Conservation (phyloP, 148 eudicot species). For the Fagopyrum tataricum region DNA sequence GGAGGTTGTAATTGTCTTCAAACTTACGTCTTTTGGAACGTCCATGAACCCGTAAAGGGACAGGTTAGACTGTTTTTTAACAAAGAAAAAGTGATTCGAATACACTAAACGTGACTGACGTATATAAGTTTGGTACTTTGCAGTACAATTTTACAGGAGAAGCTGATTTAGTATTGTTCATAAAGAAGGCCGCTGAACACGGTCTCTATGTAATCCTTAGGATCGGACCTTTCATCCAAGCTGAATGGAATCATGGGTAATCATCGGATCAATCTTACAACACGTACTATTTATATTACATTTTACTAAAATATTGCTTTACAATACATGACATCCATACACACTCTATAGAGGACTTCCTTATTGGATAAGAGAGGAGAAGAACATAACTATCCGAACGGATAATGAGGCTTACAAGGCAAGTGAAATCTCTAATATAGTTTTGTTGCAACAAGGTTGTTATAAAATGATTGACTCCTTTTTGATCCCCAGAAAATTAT, state of each 20-base stretch:
- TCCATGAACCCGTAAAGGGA: conserved; percentile 37
- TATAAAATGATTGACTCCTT: background rate
- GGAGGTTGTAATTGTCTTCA: conserved; percentile 40
- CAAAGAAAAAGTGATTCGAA: too few relatives aligned
- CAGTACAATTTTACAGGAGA: conserved; percentile 66
- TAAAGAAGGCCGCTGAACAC: conserved; percentile 39
- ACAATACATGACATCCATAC: background rate
- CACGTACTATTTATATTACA: background rate
- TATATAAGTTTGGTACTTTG: background rate
- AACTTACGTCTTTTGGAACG: conserved; percentile 40
- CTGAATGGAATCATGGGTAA: conserved; percentile 71
- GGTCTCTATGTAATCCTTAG: conserved; percentile 43
- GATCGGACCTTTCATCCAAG: conserved; percentile 53
- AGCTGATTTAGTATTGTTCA: conserved; percentile 56
- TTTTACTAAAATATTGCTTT: too few relatives aligned
- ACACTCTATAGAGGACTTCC: conserved; percentile 44
- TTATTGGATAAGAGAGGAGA: conserved; percentile 43
- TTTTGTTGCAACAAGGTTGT: background rate
- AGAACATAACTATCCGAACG: conserved; percentile 35
- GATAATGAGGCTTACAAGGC: conserved; percentile 54
- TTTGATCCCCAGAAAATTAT: conserved; percentile 36
- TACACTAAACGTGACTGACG: too few relatives aligned
- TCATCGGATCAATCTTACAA: too few relatives aligned
- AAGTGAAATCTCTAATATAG: conserved; percentile 11
- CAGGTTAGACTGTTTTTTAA: conserved; percentile 17